These are phyloP conservation scores for Fusarium cicatricum DNA, from an alignment of 2,329 filamentous ascomycete species.

Conservation along the genomic window DNA sequence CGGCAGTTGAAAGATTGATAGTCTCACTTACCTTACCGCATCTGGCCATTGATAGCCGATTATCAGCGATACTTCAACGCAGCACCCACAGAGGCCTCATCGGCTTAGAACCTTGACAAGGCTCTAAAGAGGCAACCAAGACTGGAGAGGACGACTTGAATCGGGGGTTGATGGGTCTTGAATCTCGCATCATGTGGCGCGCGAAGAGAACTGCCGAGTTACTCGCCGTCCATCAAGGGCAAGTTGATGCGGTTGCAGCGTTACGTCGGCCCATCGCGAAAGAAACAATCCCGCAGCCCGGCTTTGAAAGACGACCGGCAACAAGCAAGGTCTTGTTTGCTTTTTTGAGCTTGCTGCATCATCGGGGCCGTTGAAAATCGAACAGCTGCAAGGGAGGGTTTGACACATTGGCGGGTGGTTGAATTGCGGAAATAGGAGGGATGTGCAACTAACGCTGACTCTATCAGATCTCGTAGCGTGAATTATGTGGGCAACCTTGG, in stretches of 20 bases:
- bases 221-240: constrained; percentile 9
- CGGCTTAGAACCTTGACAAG: not conserved
- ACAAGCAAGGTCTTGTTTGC: constrained; percentile 18
- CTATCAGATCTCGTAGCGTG: constrained; percentile 31
- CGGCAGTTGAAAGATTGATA: constrained; percentile 28
- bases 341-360: constrained; percentile 37
- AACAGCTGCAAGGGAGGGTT: constrained; percentile 37
- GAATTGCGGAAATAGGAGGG: constrained; percentile 27
- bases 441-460: constrained; percentile 28
- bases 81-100: constrained; percentile 16
- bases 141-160: too few species aligned
- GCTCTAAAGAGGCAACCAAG: not conserved
- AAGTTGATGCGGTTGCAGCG: not conserved
- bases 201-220: constrained; percentile 13
- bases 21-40: constrained; percentile 6
- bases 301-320: constrained; percentile 14
- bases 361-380: constrained; percentile 37
- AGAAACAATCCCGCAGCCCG: constrained; percentile 12
- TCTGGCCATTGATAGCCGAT: not conserved
- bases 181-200: constrained; percentile 7
- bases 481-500: constrained; percentile 7
- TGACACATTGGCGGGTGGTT: constrained; percentile 21
- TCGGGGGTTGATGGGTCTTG: too few species aligned
- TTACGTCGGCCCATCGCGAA: too few species aligned
- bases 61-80: not conserved